These are phyloP conservation scores for Ichthyophthirius multifiliis DNA, from an alignment of 169 alveolate genomes.

Conservation along the genomic window DNA sequence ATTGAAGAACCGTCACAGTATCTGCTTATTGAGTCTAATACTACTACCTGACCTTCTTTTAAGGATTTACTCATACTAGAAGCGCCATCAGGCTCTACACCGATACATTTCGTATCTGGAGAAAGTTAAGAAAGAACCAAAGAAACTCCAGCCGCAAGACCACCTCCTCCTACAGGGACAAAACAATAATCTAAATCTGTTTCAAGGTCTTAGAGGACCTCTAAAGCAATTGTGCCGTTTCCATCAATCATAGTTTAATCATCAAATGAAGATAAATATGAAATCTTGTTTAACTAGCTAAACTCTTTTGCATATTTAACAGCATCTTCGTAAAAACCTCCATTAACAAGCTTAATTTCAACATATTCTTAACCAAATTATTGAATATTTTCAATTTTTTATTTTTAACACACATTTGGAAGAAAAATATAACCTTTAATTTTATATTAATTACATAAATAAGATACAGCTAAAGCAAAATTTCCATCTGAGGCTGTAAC, in stretches of 20 bases:
- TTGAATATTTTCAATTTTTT: constrained; percentile 15
- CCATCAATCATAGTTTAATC: constrained; percentile 21
- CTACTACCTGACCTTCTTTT: background rate
- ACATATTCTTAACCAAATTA: constrained; percentile 25
- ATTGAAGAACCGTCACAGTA: constrained; percentile 40
- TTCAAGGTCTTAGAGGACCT: constrained; percentile 27
- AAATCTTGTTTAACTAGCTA: background rate
- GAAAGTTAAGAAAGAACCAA: background rate
- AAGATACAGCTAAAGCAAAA: constrained; percentile 19
- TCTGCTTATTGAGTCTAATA: constrained; percentile 3
- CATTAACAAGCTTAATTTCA: constrained; percentile 17
- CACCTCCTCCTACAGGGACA: constrained; percentile 45
- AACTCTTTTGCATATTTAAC: constrained; percentile 4
- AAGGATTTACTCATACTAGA: constrained; percentile 26
- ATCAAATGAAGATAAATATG: constrained; percentile 6
- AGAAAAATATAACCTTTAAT: background rate
- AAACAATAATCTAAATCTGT: constrained; percentile 35
- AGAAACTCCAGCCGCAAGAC: constrained; percentile 38
- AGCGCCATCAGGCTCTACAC: constrained; percentile 48
- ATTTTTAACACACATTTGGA: background rate
- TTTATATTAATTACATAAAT: background rate
- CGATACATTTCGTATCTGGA: constrained; percentile 29
- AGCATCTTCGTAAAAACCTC: constrained; percentile 10
- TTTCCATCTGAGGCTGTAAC: constrained; percentile 34
- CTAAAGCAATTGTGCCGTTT: constrained; percentile 35